Evolutionary conservation across 2,329 filamentous ascomycete genomes (phyloP).

Genomic region (Colletotrichum simmondsii): DNA sequence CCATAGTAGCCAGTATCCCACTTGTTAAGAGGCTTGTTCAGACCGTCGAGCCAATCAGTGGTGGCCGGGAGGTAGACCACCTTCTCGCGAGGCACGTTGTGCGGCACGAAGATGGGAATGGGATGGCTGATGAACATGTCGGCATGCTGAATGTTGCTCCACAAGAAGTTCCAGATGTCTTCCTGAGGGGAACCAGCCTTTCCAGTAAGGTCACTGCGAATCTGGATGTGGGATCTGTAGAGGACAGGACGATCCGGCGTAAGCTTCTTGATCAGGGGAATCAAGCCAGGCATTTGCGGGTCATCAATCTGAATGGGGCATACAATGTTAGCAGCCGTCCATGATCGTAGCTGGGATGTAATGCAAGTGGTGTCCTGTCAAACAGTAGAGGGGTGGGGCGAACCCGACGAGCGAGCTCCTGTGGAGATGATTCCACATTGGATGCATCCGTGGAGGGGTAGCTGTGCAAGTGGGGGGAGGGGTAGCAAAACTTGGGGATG

Average conservation of each 20-base stretch:
- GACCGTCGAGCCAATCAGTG: constrained; percentile 85
- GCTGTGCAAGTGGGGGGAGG: constrained; percentile 2
- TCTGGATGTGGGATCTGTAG: constrained; percentile 86
- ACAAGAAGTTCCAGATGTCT: constrained; percentile 81
- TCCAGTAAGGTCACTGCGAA: constrained; percentile 78
- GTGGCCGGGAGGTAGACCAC: constrained; percentile 83
- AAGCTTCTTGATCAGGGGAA: constrained; percentile 76
- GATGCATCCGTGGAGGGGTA: constrained; percentile 30
- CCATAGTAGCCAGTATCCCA: constrained; percentile 81
- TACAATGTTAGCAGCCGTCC: constrained; percentile 15
- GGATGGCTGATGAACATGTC: constrained; percentile 88
- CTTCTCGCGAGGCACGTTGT: constrained; percentile 71
- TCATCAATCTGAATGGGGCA: constrained; percentile 71
- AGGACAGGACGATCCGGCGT: constrained; percentile 81
- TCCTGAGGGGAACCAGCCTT: constrained; percentile 73
- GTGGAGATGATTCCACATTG: constrained; percentile 23
- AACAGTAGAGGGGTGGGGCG: neutral
- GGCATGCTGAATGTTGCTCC: constrained; percentile 75
- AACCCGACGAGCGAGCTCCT: constrained; percentile 11
- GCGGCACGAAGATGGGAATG: constrained; percentile 79
- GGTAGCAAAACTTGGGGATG: constrained; percentile 28
- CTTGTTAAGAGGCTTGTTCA: constrained; percentile 79
- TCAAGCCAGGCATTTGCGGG: constrained; percentile 84
- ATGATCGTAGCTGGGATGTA: neutral
- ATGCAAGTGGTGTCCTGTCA: neutral